phyloP scores from a whole-genome alignment of 2,329 filamentous ascomycete species.

The Fusarium brachygibbosum region DNA sequence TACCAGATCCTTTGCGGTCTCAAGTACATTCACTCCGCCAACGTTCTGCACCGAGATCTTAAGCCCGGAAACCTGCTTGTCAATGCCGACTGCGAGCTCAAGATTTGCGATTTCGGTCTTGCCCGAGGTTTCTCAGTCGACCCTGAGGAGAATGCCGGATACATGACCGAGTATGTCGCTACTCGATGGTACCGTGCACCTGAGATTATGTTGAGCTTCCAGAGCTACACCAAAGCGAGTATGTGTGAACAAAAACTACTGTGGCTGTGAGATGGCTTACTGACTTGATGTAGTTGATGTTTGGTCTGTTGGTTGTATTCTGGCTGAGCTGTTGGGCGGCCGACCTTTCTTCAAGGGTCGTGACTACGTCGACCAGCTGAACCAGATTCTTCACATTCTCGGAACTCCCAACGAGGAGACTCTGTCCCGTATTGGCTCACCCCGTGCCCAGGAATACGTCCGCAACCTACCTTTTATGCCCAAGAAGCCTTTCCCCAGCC shows the following conservation, averaged over 20 bases:
- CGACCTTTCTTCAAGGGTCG: conserved; percentile 99
- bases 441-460: conserved; percentile 97
- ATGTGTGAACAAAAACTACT: conserved; percentile 60
- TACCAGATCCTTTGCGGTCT: conserved; percentile 99
- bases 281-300: conserved; percentile 83
- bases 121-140: conserved; percentile 97
- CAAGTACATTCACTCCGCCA: conserved; percentile 99
- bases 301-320: conserved; percentile 98
- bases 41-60: conserved; percentile 95
- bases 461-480: conserved; percentile 95
- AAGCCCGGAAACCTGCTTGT: conserved; percentile 98
- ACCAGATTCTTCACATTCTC: conserved; percentile 98
- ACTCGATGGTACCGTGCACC: conserved; percentile 96
- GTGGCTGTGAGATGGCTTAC: conserved; percentile 1
- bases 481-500: conserved; percentile 87
- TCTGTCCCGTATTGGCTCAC: conserved; percentile 91
- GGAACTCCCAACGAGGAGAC: conserved; percentile 98
- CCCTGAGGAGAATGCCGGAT: conserved; percentile 97
- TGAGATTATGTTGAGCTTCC: conserved; percentile 99
- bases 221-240: conserved; percentile 99
- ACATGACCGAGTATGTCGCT: conserved; percentile 99
- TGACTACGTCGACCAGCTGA: conserved; percentile 99
- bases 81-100: conserved; percentile 98
- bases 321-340: conserved; percentile 94
- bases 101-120: conserved; percentile 98